Evolutionary conservation across 2,329 filamentous ascomycete species (phyloP).

Genomic region (Sarocladium oryzae): DNA sequence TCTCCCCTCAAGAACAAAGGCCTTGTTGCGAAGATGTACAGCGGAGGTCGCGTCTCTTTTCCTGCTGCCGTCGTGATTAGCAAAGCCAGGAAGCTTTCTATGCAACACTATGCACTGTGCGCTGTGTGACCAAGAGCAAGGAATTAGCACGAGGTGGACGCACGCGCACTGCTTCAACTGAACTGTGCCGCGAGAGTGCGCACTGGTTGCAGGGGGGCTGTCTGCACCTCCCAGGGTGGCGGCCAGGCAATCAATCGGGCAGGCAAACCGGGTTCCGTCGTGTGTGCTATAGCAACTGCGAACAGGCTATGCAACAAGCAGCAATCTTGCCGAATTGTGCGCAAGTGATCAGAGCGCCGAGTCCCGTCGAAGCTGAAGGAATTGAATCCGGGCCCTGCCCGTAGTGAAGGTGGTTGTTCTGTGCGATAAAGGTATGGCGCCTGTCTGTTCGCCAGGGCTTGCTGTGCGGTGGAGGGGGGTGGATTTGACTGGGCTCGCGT

Average conservation of each 20-base stretch:
- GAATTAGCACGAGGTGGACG: not conserved
- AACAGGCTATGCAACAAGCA: not conserved
- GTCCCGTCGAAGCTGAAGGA: slow-evolving; percentile 3
- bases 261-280: not conserved
- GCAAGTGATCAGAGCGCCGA: not conserved
- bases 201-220: not conserved
- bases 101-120: not conserved
- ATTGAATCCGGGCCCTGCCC: slow-evolving; percentile 8
- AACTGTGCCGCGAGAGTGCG: not conserved
- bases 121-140: not conserved
- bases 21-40: not conserved
- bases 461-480: slow-evolving; percentile 1
- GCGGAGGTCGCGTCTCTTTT: not conserved
- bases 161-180: not conserved
- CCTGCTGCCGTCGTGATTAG: not conserved
- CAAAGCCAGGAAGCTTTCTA: not conserved
- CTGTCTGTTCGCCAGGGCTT: slow-evolving; percentile 2
- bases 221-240: not conserved
- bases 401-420: slow-evolving; percentile 6
- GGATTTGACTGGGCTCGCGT: not conserved
- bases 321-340: not conserved
- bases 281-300: not conserved
- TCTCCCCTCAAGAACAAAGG: not conserved
- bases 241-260: not conserved
- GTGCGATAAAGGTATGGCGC: slow-evolving; percentile 3